These are phyloP conservation scores for Bassia scoparia DNA, from an alignment of 148 eudicot species.

Conservation along the genomic window DNA sequence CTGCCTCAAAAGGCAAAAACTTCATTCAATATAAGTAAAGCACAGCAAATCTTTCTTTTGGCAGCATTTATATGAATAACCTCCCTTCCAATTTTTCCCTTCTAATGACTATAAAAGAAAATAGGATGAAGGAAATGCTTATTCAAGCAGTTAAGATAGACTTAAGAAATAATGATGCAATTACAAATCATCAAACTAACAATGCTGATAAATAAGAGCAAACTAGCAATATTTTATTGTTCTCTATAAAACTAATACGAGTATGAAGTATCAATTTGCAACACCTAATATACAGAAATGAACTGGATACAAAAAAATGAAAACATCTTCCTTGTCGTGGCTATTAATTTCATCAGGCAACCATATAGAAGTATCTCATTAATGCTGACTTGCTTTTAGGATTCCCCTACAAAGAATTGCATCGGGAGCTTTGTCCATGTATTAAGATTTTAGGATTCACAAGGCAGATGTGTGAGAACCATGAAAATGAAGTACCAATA, in stretches of 20 bases:
- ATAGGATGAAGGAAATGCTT: background rate
- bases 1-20: background rate
- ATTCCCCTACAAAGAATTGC: background rate
- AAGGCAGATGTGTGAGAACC: background rate
- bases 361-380: background rate
- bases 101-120: background rate
- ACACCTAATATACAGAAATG: background rate
- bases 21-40: too few species aligned
- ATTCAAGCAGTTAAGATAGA: background rate
- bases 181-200: background rate
- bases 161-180: background rate
- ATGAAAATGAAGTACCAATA: conserved; percentile 48
- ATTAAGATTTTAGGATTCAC: background rate
- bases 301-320: background rate
- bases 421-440: background rate
- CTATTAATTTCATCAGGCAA: background rate
- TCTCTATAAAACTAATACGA: background rate
- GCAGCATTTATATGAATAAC: background rate
- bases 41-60: too few species aligned
- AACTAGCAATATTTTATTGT: background rate
- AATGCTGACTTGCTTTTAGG: background rate
- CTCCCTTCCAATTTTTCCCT: background rate
- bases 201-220: background rate
- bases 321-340: background rate
- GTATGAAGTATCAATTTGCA: background rate